These are phyloP conservation scores for Pseudozyma tsukubaensis DNA, from an alignment of 1,284 basidiomycete genomes.

Conservation along the genomic window DNA sequence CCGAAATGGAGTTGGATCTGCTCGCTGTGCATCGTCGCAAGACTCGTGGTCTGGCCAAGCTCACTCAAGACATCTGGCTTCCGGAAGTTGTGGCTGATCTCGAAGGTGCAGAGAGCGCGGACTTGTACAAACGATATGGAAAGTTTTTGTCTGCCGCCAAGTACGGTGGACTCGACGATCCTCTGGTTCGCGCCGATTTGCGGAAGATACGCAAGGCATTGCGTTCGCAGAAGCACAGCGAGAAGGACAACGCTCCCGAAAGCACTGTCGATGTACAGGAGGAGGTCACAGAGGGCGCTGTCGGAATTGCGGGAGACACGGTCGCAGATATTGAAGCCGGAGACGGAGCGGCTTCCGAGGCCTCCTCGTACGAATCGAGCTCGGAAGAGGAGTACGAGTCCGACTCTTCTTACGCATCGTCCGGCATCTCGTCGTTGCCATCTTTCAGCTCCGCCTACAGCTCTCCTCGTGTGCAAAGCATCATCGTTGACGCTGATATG, in stretches of 20 bases:
- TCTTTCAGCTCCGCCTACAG: conserved; percentile 44
- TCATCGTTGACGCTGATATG: conserved; percentile 10
- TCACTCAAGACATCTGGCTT: conserved; percentile 17
- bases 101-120: conserved; percentile 3
- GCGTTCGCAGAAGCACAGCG: conserved; percentile 6
- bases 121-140: conserved; percentile 27
- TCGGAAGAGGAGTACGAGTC: conserved; percentile 30
- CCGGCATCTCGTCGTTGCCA: conserved; percentile 43
- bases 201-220: conserved; percentile 30
- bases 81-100: conserved; percentile 4
- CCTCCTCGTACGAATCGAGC: conserved; percentile 18
- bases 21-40: conserved; percentile 30
- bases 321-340: background rate
- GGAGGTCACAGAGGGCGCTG: background rate
- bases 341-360: background rate
- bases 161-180: conserved; percentile 22
- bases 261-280: background rate
- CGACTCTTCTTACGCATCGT: conserved; percentile 23
- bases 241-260: background rate
- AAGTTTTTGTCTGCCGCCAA: conserved; percentile 23
- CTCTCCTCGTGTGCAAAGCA: conserved; percentile 23
- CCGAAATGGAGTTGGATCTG: conserved; percentile 44
- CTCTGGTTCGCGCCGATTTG: conserved; percentile 31
- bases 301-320: background rate
- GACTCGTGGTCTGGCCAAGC: conserved; percentile 27